A percentile compares a stretch with the other conserved stretches of the same genome.
Conservation (phyloP, 2,329 filamentous ascomycete species). For the Aspergillus nomiae region DNA sequence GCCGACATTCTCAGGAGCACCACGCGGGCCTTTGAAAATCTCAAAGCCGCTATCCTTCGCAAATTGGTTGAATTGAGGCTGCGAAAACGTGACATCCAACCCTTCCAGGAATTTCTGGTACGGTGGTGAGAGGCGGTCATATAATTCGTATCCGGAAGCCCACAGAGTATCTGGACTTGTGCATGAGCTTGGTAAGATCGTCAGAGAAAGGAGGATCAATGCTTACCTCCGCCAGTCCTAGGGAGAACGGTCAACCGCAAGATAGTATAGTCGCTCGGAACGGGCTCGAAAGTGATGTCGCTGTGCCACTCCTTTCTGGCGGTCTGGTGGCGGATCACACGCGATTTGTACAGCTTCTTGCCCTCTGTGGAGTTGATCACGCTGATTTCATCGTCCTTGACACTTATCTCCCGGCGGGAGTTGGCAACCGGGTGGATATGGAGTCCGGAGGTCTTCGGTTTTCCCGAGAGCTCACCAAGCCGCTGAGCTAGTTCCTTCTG, state of each 20-base stretch:
- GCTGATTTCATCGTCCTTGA: constrained; percentile 52
- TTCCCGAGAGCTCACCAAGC: constrained; percentile 50
- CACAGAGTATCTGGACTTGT: constrained; percentile 42
- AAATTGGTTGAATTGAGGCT: constrained; percentile 33
- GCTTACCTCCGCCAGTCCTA: constrained; percentile 41
- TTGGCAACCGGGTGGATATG: constrained; percentile 54
- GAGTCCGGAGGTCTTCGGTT: constrained; percentile 48
- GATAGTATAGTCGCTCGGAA: constrained; percentile 53
- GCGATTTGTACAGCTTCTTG: constrained; percentile 42
- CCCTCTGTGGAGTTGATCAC: constrained; percentile 49
- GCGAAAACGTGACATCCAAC: constrained; percentile 40
- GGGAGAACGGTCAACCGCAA: constrained; percentile 48
- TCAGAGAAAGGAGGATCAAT: too few species aligned
- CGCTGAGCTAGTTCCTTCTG: constrained; percentile 57
- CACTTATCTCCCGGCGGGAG: constrained; percentile 50
- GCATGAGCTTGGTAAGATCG: background rate
- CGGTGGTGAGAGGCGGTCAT: constrained; percentile 42
- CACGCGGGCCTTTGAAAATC: constrained; percentile 38
- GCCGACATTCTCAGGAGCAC: constrained; percentile 61
- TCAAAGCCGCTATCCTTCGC: constrained; percentile 33
- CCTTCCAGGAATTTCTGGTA: constrained; percentile 43
- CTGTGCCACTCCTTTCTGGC: constrained; percentile 49
- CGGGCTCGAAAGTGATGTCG: constrained; percentile 53
- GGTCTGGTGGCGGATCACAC: constrained; percentile 30
- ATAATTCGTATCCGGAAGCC: constrained; percentile 48